Base-by-base conservation (phyloP, 192 early-diverging fungal species). In the Backusella luteola region DNA sequence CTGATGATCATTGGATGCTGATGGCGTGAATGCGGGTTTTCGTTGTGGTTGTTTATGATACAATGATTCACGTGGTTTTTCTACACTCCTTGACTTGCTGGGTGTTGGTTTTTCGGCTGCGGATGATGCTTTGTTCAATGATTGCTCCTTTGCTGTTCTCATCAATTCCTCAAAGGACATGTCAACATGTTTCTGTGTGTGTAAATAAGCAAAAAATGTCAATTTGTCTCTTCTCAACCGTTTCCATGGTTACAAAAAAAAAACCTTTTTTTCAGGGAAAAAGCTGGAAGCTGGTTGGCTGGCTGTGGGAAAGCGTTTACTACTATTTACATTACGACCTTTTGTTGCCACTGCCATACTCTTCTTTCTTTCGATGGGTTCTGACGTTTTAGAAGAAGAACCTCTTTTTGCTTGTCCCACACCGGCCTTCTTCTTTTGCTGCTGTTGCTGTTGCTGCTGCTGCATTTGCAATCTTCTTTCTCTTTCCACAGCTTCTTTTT, bases 211-310 rank as follows among this genome's bases (percentile, higher is more conserved):
- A 32, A 3, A 0, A 32, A 3, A 32, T 3, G 32, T 32, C 32
- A 32, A 32, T 32, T 32, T 32, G 1, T 32, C 32, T 32, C 32
- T 32, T 32, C 32, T 32, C 32, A 32, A 1, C 32, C 32, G 32
- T 32, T 32, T 32, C 32, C 2, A 32, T 32, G 32, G 32, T 32
- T 32, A 32, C 32, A 32, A 46, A 42, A 42, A 15, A 36, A 35
- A 26, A 29, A 74, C 73, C 36, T 74, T 74, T 39, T 74, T 74
- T 26, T 74, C 73, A 26, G 73, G 73, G 23, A 59, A 56, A 21
- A 63, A 38, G 14, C 52, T 74, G 15, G 69, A 26, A 29, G 21
- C 66, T n/a, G 34, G 8, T 6, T 49, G 66, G 17, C n/a, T 63
- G 15, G 26, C 42, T 44, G 29, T 32, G 9, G 53, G 23, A 59